Conservation (phyloP, 768 basidiomycete genomes). For the Calocybe gangraenosa region DNA sequence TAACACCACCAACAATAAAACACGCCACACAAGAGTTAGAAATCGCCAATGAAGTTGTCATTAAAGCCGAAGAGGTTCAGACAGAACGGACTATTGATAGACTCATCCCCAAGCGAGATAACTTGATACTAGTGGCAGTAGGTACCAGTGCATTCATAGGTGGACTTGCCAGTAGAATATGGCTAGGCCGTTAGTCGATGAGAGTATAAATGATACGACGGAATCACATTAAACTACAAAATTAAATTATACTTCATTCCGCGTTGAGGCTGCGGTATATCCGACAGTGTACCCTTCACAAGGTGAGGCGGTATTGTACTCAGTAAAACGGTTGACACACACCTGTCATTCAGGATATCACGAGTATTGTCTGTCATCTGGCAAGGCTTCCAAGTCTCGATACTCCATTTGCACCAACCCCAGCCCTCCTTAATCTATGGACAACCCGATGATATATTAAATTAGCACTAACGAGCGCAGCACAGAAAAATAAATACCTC, state of each 20-base stretch:
- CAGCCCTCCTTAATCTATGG: conserved; percentile 59
- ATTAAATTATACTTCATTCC: background rate
- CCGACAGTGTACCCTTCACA: conserved; percentile 46
- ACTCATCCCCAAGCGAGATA: conserved; percentile 7
- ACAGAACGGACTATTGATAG: conserved; percentile 6
- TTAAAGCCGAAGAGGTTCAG: conserved; percentile 2
- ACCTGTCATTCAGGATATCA: conserved; percentile 49
- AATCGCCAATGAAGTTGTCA: background rate
- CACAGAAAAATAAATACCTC: conserved; percentile 37
- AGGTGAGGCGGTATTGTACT: background rate
- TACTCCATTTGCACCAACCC: conserved; percentile 65
- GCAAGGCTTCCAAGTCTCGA: conserved; percentile 40
- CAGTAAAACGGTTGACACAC: background rate
- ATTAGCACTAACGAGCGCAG: background rate
- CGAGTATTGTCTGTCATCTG: conserved; percentile 35
- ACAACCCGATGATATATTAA: background rate
- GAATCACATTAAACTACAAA: background rate
- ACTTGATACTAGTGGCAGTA: conserved; percentile 22
- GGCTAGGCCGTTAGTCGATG: conserved; percentile 25
- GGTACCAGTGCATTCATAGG: conserved; percentile 32
- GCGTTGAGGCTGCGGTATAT: conserved; percentile 42
- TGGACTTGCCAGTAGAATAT: conserved; percentile 28
- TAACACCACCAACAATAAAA: conserved; percentile 2
- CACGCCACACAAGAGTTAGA: conserved; percentile 6
- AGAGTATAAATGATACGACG: conserved; percentile 6